Base-by-base conservation (phyloP, 345 rosid species). In the Corymbia maculata region DNA sequence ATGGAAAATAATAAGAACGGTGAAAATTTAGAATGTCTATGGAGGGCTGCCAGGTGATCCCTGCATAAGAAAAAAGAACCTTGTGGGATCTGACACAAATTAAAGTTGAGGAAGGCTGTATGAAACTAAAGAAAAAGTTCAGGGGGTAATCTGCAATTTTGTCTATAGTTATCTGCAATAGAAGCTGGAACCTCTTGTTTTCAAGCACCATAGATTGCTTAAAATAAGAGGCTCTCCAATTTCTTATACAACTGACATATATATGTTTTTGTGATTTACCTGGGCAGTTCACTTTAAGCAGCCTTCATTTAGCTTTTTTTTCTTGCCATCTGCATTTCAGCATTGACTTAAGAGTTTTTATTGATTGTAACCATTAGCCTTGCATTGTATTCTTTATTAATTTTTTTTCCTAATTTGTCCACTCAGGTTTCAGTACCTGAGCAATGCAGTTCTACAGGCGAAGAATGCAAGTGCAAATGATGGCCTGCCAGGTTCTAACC, bases 401-500 rank as follows among this genome's bases (percentile, higher is more conserved):
- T 88, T 26, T 22, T 64, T 51, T 52, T 51, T 88, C 80, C 86
- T n/a, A 45, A 50, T 89, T 90, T 91, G 89, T 88, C 88, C 86
- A 89, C 90, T 53, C 94, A 98, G 99, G 98, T 94, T 93, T 86
- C 96, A 96, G 84, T 94, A 95, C 92, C 95, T 98, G 49, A 96
- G 99, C 90, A 97, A 95, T 88, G 98, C 99, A 82, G 98, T 98
- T 90, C 92, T 98, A 68, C 99, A 98, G 92, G 99, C 99, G 89
- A 97, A 96, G 93, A 97, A 92, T 95, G 98, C 98, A 61, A 93
- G 95, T 88, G 95, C 92, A 87, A 90, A 92, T 87, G 94, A 94
- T 94, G 93, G 94, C 88, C 66, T 93, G 86, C 89, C 89, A 85
- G 96, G 94, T 91, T 92, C 94, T 75, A 88, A 92, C 82, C 94